Evolutionary conservation across 1,139 yeast species (phyloP), one percentile per base, ranked within the genome.

Genomic region (Yamadazyma friedrichii): DNA sequence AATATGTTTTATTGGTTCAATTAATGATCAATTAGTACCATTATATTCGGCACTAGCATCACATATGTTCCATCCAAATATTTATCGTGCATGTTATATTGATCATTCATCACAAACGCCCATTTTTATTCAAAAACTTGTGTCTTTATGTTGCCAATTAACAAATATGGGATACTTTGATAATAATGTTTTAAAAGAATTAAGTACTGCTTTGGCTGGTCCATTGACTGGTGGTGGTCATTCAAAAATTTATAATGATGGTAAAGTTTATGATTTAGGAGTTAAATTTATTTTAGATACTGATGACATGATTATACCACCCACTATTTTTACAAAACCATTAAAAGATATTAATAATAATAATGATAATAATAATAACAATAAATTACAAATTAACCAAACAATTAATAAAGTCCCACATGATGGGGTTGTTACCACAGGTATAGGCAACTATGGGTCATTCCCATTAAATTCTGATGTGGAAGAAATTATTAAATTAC

Each of bases 221-320:
- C 85, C 96, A 2, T 67, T 93, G 42, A 91, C 96, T 0, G 96
- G 97, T 3, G 93, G 95, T 12, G 98, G 98, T 0, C 98, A 93
- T 60, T 89, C 97, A 0, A 84, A 79, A 49, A 82, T 93, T 35
- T 93, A 93, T 61, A 86, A 86, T 54, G 96, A 88, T 52, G 81
- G 84, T 4, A 78, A 82, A 44, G 98, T 93, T 0, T 93, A 93
- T 57, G 89, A 84, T 50, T 59, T 88, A 48, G 96, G 94, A 0
- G 56, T 91, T 39, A 76, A 80, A 45, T 85, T 86, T 57, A 77
- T 87, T 1, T 62, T 91, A 27, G 91, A 86, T 52, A 88, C 97
- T 0, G 80, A 84, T 29, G 84, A 81, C 47, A 61, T 79, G n/a
- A 63, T 75, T 3, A 62, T 67, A 9, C 71, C 74, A 3, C 62